These are phyloP conservation scores for Aspergillus floridensis DNA, from an alignment of 2,329 filamentous ascomycete species.

Conservation along the genomic window DNA sequence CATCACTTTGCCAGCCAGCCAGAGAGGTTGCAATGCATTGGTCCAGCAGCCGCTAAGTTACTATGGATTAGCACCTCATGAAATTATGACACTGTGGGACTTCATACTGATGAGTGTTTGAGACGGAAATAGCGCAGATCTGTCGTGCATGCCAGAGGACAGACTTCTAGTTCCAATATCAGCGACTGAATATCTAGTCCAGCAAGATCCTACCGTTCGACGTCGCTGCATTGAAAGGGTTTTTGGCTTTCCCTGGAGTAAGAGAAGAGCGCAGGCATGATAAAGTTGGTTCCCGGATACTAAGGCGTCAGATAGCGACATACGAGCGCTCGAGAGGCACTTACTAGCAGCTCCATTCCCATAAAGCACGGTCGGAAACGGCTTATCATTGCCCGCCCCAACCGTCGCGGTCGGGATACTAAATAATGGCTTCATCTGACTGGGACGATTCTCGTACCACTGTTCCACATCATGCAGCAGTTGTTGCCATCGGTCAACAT, in stretches of 20 bases:
- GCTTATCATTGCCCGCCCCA: slow-evolving; percentile 11
- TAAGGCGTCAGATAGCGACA: slow-evolving; percentile 2
- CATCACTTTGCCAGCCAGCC: slow-evolving; percentile 49
- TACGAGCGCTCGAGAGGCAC: background rate
- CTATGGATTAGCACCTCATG: background rate
- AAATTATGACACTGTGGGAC: background rate
- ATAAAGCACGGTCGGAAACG: slow-evolving; percentile 28
- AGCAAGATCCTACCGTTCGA: slow-evolving; percentile 21
- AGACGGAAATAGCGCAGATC: slow-evolving; percentile 47
- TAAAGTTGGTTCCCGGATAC: slow-evolving; percentile 38
- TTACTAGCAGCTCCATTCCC: slow-evolving; percentile 28
- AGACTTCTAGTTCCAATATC: slow-evolving; percentile 29
- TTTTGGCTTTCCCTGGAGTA: slow-evolving; percentile 33
- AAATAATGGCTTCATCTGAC: slow-evolving; percentile 29
- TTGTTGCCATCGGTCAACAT: slow-evolving; percentile 37
- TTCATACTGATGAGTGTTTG: slow-evolving; percentile 42
- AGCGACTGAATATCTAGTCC: background rate
- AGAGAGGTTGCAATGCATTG: slow-evolving; percentile 48
- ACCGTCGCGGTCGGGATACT: slow-evolving; percentile 17
- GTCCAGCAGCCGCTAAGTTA: slow-evolving; percentile 41
- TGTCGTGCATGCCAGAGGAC: slow-evolving; percentile 50
- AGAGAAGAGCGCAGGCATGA: slow-evolving; percentile 29
- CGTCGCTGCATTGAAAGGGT: slow-evolving; percentile 18
- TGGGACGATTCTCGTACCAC: slow-evolving; percentile 39
- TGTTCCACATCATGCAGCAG: slow-evolving; percentile 43